These are phyloP conservation scores for Annulohypoxylon nitens DNA, from an alignment of 495 filamentous ascomycete species.

Conservation along the genomic window DNA sequence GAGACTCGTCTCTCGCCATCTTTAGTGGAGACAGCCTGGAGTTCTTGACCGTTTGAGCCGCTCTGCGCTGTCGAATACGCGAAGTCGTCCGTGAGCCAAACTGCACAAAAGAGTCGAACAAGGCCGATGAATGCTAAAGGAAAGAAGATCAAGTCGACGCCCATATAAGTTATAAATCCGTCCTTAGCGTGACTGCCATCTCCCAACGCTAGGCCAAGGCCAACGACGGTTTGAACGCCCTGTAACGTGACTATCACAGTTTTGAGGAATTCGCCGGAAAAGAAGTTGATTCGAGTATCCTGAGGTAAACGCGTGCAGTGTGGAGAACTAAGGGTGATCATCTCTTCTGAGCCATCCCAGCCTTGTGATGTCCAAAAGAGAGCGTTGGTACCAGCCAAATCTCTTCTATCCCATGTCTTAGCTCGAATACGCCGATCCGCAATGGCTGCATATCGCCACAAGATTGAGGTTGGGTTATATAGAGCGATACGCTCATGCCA, in stretches of 20 bases:
- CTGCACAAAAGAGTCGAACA: constrained; percentile 17
- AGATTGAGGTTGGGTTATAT: constrained; percentile 53
- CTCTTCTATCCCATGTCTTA: constrained; percentile 34
- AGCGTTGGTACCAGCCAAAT: constrained; percentile 50
- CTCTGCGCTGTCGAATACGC: constrained; percentile 12
- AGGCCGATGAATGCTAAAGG: constrained; percentile 30
- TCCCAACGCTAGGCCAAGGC: constrained; percentile 1
- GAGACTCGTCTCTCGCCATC: constrained; percentile 4
- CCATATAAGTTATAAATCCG: constrained; percentile 20
- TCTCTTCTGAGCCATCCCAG: constrained; percentile 53
- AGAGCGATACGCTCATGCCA: constrained; percentile 33
- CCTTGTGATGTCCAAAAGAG: constrained; percentile 51
- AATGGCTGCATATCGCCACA: constrained; percentile 55
- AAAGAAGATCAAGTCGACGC: constrained; percentile 28
- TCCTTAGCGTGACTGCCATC: neutral
- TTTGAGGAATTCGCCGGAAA: constrained; percentile 38
- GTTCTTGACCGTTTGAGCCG: neutral
- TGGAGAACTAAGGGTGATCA: constrained; percentile 38
- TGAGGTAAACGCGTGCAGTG: constrained; percentile 36
- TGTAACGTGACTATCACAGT: constrained; percentile 41
- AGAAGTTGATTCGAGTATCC: constrained; percentile 5
- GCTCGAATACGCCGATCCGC: constrained; percentile 50
- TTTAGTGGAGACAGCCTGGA: neutral
- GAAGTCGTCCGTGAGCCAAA: constrained; percentile 32
- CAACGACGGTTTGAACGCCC: constrained; percentile 21